phyloP scores from a whole-genome alignment of 1,139 yeast genomes.

The Wickerhamiella pararugosa region DNA sequence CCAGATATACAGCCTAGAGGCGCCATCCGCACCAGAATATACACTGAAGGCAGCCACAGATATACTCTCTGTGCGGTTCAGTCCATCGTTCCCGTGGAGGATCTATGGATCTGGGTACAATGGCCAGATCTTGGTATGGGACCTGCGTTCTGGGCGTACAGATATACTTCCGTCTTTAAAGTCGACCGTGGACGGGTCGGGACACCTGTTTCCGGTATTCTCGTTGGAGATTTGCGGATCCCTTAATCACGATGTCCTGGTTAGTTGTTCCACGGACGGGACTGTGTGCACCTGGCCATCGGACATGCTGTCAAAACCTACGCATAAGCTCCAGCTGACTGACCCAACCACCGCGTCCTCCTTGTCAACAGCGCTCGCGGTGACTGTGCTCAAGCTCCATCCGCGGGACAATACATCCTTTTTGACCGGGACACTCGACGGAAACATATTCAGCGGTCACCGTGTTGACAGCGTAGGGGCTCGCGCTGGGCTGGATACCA shows the following conservation, averaged over 20 bases:
- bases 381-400: conserved; percentile 24
- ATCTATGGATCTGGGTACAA: conserved; percentile 34
- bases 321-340: conserved; percentile 20
- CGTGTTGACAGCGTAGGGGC: conserved; percentile 26
- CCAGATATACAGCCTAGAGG: conserved; percentile 30
- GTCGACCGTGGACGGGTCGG: conserved; percentile 23
- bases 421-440: conserved; percentile 9
- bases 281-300: conserved; percentile 34
- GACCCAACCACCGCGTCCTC: conserved; percentile 17
- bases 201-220: conserved; percentile 32
- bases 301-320: conserved; percentile 31
- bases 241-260: conserved; percentile 23
- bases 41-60: conserved; percentile 34
- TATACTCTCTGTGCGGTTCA: conserved; percentile 29
- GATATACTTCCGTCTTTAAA: conserved; percentile 21
- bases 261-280: conserved; percentile 35
- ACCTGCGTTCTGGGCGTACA: conserved; percentile 22
- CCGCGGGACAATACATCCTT: conserved; percentile 26
- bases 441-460: conserved; percentile 30
- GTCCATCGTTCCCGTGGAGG: conserved; percentile 25
- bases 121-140: conserved; percentile 37
- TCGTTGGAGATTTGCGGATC: conserved; percentile 26
- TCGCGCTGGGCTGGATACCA: conserved; percentile 24
- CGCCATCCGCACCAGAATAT: conserved; percentile 33
- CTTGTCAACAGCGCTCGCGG: conserved; percentile 23